A percentile compares a stretch with the other conserved stretches of the same genome.
Conservation (phyloP, 2,329 filamentous ascomycete species). For the Monilinia vaccinii-corymbosi region DNA sequence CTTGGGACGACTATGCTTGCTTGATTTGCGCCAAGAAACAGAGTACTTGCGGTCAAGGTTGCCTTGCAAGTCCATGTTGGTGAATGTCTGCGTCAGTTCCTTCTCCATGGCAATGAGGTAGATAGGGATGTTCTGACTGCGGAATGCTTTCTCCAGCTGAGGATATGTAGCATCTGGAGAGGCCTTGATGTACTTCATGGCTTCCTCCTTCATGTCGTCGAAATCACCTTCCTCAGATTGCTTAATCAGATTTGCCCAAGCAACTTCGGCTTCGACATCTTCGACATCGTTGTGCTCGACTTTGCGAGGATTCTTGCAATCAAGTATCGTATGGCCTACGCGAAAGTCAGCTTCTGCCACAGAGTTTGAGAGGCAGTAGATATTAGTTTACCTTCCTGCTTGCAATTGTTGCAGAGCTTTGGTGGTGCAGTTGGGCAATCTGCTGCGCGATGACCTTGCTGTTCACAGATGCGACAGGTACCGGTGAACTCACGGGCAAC, state of each 20-base stretch:
- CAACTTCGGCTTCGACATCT: constrained; percentile 42
- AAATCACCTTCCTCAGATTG: constrained; percentile 48
- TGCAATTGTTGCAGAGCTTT: constrained; percentile 51
- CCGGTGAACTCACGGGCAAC: constrained; percentile 41
- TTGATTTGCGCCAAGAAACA: constrained; percentile 51
- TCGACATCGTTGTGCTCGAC: constrained; percentile 45
- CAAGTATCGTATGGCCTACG: constrained; percentile 44
- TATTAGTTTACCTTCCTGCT: constrained; percentile 42
- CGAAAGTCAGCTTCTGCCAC: not conserved
- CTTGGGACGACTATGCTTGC: constrained; percentile 47
- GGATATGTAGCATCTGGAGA: constrained; percentile 47
- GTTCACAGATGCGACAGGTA: constrained; percentile 48
- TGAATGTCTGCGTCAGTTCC: constrained; percentile 46
- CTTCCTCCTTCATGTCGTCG: constrained; percentile 51
- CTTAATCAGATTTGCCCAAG: constrained; percentile 46
- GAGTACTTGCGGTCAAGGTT: constrained; percentile 56
- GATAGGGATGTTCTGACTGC: constrained; percentile 42
- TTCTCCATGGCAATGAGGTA: constrained; percentile 57
- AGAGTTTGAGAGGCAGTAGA: not conserved
- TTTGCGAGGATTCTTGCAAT: constrained; percentile 52
- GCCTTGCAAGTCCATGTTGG: constrained; percentile 65
- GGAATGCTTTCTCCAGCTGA: constrained; percentile 53
- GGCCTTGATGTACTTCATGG: constrained; percentile 54
- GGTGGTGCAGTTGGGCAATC: constrained; percentile 55
- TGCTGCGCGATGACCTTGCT: constrained; percentile 45